Percentiles rank a stretch among this genome's conserved stretches.
Conservation (phyloP, 352 stramenopile genomes). For the Phytopythium kandeliae region DNA sequence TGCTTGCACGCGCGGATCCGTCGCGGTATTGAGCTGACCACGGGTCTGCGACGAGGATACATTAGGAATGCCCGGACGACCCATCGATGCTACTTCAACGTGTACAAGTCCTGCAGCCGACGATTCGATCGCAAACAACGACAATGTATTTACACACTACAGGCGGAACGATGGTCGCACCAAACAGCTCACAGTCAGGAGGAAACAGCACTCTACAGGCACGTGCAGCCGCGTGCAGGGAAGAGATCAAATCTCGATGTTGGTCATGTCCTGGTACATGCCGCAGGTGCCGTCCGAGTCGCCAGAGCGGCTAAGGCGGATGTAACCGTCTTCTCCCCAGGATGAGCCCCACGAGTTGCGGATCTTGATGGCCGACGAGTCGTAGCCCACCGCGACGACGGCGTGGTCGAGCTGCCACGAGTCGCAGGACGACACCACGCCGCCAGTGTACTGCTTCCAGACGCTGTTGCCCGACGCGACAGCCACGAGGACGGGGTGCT, state of each 20-base stretch:
- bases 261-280: constrained; percentile 40
- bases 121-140: too few species aligned
- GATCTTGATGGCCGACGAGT: constrained; percentile 89
- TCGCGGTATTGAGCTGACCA: too few species aligned
- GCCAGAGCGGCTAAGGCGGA: constrained; percentile 76
- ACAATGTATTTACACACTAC: neutral
- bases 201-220: neutral
- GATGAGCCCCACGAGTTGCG: constrained; percentile 95
- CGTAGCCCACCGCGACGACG: constrained; percentile 95
- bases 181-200: neutral
- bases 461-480: constrained; percentile 92
- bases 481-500: constrained; percentile 91
- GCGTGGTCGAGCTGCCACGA: constrained; percentile 94
- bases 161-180: too few species aligned
- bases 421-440: constrained; percentile 78
- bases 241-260: constrained; percentile 16
- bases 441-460: constrained; percentile 97
- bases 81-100: too few species aligned
- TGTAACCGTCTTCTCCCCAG: constrained; percentile 92
- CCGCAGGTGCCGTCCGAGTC: constrained; percentile 30
- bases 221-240: neutral
- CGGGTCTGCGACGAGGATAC: too few species aligned
- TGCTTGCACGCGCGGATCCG: too few species aligned
- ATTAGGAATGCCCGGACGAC: too few species aligned
- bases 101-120: too few species aligned